Percentiles rank a stretch among this genome's conserved stretches.
These are phyloP conservation scores for Talaromyces sp. DNA, from an alignment of 2,329 filamentous ascomycete species.

Conservation along the genomic window DNA sequence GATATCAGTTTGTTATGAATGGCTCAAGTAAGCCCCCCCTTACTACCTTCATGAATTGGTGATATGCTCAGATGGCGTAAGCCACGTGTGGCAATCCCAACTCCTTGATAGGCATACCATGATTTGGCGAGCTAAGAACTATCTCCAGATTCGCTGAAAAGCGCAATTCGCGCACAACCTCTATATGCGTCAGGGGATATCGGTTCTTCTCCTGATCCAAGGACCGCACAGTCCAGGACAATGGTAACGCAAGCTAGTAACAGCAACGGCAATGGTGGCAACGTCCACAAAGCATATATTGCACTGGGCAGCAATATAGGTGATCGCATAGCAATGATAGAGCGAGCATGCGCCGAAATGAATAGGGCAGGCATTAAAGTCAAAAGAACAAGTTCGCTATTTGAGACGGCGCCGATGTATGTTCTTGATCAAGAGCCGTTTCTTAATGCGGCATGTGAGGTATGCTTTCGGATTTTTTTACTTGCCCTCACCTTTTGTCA, in stretches of 20 bases:
- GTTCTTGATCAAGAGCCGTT: constrained; percentile 84
- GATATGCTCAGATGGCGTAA: not conserved
- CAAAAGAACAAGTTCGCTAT: constrained; percentile 77
- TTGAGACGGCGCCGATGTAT: constrained; percentile 97
- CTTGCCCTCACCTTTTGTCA: constrained; percentile 3
- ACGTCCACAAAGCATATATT: constrained; percentile 62
- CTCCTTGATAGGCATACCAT: not conserved
- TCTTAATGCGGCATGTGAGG: constrained; percentile 89
- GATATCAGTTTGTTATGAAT: not conserved
- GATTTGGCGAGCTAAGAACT: not conserved
- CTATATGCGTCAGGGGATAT: not conserved
- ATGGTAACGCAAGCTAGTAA: constrained; percentile 13
- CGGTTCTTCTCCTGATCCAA: not conserved
- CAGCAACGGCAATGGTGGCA: constrained; percentile 15
- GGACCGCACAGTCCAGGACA: not conserved
- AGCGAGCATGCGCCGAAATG: constrained; percentile 77
- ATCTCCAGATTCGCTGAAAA: not conserved
- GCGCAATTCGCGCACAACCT: not conserved
- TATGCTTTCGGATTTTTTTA: constrained; percentile 43
- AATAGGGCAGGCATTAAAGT: constrained; percentile 68
- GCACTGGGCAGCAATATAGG: constrained; percentile 92
- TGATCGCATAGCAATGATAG: constrained; percentile 79
- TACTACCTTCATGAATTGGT: not conserved
- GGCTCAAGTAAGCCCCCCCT: constrained; percentile 2
- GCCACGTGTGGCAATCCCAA: constrained; percentile 2